Conservation (phyloP, 352 stramenopile genomes). For the Phytophthora melonis region DNA sequence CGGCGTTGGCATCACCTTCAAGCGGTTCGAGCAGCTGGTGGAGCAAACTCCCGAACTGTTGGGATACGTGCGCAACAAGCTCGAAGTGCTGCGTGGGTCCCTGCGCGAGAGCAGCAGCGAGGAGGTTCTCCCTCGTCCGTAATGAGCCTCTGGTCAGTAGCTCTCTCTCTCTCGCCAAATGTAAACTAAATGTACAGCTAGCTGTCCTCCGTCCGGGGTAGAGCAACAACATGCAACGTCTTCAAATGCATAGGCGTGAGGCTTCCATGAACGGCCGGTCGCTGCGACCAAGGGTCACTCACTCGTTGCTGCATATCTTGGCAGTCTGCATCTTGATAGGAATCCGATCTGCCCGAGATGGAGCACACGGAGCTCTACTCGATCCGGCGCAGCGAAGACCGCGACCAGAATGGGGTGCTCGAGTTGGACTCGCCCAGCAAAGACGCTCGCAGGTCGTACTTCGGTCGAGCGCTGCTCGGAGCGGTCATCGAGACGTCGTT, state of each 20-base stretch:
- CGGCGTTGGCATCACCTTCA: conserved; percentile 42
- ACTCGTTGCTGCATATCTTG: conserved; percentile 1
- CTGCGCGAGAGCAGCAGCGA: conserved; percentile 43
- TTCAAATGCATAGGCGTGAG: background rate
- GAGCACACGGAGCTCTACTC: conserved; percentile 40
- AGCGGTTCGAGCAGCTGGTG: conserved; percentile 55
- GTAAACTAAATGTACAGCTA: conserved; percentile 36
- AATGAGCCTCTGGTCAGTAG: conserved; percentile 1
- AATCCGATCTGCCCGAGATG: conserved; percentile 12
- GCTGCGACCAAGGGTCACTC: conserved; percentile 4
- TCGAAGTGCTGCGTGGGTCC: conserved; percentile 64
- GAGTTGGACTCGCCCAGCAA: conserved; percentile 73
- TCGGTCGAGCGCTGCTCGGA: conserved; percentile 62
- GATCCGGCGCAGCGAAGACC: conserved; percentile 68
- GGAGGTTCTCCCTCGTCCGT: conserved; percentile 9
- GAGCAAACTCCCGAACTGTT: conserved; percentile 52
- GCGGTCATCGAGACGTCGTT: conserved; percentile 80
- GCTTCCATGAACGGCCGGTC: conserved; percentile 10
- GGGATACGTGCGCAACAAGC: conserved; percentile 54
- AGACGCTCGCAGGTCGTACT: conserved; percentile 67
- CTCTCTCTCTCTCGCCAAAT: conserved; percentile 4
- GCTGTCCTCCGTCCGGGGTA: background rate
- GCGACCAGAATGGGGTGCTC: conserved; percentile 63
- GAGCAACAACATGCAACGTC: background rate
- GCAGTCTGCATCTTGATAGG: background rate